Base-by-base conservation (phyloP, 108 stramenopile genomes). In the Cyclotella kingstonii region DNA sequence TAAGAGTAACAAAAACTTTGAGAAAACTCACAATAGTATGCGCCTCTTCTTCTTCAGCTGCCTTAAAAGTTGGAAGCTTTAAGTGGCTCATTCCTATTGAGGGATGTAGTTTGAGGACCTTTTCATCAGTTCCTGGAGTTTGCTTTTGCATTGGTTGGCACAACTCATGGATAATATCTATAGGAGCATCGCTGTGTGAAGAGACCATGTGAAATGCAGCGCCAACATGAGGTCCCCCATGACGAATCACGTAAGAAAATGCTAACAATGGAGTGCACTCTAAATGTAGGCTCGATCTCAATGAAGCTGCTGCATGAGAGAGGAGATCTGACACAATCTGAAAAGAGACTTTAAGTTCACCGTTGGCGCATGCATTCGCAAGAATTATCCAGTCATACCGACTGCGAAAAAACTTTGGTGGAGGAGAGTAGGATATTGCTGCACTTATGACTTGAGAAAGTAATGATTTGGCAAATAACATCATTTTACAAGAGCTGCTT, bases 371-470 rank as follows among this genome's bases (percentile, higher is more conserved):
- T 65, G 78, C 78, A 18, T 42, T 34, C 14, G 78, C 68, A 8
- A 79, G 59, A 12, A 60, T 45, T 40, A 71, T 63, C 73, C 73
- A 76, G 38, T 79, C 78, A 55, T 63, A 71, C 3, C 74, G 63
- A 18, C 40, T 41, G 43, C 27, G 4, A 23, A 64, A 19, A 29
- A 47, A 48, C 15, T 42, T 68, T 3, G 46, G 29, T 21, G 48
- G 35, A 15, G 50, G 2, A 35, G 7, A 14, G 4, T n/a, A 12
- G 10, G 73, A 59, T n/a, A 38, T 68, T 35, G 77, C 64, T 8
- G 77, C 73, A 14, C 58, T 33, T 38, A 74, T 33, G n/a, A 64
- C 35, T 35, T 68, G 44, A 9, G 48, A 54, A 26, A 74, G 36
- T 36, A 78, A 62, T 28, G 11, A 33, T 40, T 62, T 40, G 17